phyloP scores from a whole-genome alignment of 2,329 filamentous ascomycete species.

The Fusarium heterosporum region DNA sequence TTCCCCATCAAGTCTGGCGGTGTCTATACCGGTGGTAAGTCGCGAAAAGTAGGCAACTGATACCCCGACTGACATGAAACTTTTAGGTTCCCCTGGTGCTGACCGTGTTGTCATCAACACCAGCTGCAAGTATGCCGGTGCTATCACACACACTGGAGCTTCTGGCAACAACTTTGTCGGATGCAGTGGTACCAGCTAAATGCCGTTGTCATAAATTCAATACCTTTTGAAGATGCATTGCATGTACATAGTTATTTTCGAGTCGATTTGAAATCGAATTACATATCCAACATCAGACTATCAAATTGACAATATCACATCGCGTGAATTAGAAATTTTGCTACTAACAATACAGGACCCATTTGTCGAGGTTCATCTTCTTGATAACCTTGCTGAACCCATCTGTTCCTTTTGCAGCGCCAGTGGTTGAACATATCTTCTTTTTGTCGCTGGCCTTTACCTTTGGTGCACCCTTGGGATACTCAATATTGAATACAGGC shows the following conservation, averaged over 20 bases:
- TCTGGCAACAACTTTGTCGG: conserved; percentile 75
- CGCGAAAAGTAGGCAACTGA: accelerated
- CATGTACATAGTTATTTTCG: conserved; percentile 2
- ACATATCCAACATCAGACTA: not conserved
- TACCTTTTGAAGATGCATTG: not conserved
- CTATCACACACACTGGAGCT: conserved; percentile 78
- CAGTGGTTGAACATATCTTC: conserved; percentile 55
- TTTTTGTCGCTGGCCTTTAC: conserved; percentile 50
- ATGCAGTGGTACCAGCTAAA: conserved; percentile 56
- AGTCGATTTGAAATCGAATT: not conserved
- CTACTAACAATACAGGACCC: conserved; percentile 51
- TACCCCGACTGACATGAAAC: not conserved
- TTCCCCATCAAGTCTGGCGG: conserved; percentile 53
- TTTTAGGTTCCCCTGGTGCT: conserved; percentile 64
- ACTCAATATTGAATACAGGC: conserved; percentile 59
- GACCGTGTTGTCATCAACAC: conserved; percentile 75
- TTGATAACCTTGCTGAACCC: conserved; percentile 75
- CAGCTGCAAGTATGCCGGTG: conserved; percentile 67
- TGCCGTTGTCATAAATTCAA: accelerated
- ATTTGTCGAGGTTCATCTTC: conserved; percentile 70
- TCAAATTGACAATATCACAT: accelerated
- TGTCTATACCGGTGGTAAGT: conserved; percentile 53
- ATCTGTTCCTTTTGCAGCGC: conserved; percentile 53
- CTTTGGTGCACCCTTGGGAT: conserved; percentile 63
- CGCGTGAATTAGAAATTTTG: accelerated